Conservation (phyloP, 345 rosid species). For the Punica granatum region DNA sequence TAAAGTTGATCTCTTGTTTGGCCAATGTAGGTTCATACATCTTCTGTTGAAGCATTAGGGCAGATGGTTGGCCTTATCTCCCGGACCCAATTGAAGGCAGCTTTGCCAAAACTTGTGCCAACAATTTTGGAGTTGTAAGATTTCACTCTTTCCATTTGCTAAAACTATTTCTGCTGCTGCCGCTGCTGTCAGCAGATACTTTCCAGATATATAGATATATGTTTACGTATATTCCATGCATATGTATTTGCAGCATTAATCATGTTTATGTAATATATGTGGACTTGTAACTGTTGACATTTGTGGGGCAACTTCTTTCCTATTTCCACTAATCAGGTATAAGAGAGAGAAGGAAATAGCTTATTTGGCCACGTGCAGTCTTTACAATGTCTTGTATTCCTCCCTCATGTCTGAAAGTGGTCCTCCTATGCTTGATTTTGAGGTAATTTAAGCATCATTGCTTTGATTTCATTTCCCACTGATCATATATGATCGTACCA, state of each 20-base stretch:
- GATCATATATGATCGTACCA: slow-evolving; percentile 1
- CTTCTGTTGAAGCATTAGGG: slow-evolving; percentile 92
- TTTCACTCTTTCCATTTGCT: slow-evolving; percentile 2
- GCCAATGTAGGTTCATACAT: slow-evolving; percentile 62
- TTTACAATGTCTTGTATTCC: slow-evolving; percentile 64
- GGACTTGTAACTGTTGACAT: neutral
- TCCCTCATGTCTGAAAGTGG: slow-evolving; percentile 83
- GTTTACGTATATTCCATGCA: neutral
- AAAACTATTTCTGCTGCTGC: neutral
- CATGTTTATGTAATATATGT: neutral
- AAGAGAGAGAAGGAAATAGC: slow-evolving; percentile 79
- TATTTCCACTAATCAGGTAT: slow-evolving; percentile 40
- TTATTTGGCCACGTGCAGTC: slow-evolving; percentile 80
- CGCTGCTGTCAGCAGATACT: neutral
- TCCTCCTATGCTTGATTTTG: slow-evolving; percentile 96
- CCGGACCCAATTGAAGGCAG: slow-evolving; percentile 75
- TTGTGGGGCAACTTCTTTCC: neutral
- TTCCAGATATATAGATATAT: neutral
- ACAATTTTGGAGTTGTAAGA: slow-evolving; percentile 84
- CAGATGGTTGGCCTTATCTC: slow-evolving; percentile 94
- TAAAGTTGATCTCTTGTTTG: slow-evolving; percentile 14
- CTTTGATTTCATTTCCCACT: neutral
- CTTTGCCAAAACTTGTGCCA: slow-evolving; percentile 87
- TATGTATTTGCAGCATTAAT: neutral
- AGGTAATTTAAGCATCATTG: slow-evolving; percentile 38